These are phyloP conservation scores for Monilinia fructicola DNA, from an alignment of 2,329 filamentous ascomycete species.

Conservation along the genomic window DNA sequence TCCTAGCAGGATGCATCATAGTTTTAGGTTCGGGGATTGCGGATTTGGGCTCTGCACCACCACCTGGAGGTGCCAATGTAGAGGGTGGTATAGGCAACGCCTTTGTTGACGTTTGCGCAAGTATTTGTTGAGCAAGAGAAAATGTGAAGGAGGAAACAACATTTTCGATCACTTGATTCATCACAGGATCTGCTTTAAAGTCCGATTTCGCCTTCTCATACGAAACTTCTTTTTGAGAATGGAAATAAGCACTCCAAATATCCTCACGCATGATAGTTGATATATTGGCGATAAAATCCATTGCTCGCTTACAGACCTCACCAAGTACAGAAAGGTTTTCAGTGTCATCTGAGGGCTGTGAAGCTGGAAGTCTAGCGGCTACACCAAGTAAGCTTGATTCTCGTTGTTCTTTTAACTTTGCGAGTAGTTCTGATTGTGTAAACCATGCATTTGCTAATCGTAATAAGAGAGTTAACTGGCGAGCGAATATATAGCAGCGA, in stretches of 20 bases:
- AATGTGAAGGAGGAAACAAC: constrained; percentile 77
- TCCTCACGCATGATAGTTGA: constrained; percentile 79
- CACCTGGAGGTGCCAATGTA: constrained; percentile 45
- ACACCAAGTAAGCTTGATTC: constrained; percentile 58
- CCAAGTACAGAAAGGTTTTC: constrained; percentile 80
- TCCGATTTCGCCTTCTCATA: constrained; percentile 40
- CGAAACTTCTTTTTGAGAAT: constrained; percentile 21
- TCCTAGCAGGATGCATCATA: constrained; percentile 67
- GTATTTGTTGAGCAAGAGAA: constrained; percentile 71
- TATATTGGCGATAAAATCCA: constrained; percentile 80
- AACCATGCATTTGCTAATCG: constrained; percentile 75
- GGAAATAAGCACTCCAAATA: constrained; percentile 59
- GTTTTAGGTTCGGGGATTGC: constrained; percentile 67
- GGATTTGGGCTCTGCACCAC: constrained; percentile 57
- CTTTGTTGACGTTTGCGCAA: constrained; percentile 71
- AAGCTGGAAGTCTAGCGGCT: constrained; percentile 51
- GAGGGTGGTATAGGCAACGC: constrained; percentile 65
- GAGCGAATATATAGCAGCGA: constrained; percentile 85
- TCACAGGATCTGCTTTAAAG: constrained; percentile 40
- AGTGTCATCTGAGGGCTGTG: constrained; percentile 54
- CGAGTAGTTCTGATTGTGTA: constrained; percentile 60
- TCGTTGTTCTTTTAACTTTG: constrained; percentile 62
- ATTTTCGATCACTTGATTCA: constrained; percentile 64
- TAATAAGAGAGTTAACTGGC: constrained; percentile 79
- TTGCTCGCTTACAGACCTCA: constrained; percentile 78